Conservation (phyloP, 2,329 filamentous ascomycete genomes). For the Furcasterigmium sp. region DNA sequence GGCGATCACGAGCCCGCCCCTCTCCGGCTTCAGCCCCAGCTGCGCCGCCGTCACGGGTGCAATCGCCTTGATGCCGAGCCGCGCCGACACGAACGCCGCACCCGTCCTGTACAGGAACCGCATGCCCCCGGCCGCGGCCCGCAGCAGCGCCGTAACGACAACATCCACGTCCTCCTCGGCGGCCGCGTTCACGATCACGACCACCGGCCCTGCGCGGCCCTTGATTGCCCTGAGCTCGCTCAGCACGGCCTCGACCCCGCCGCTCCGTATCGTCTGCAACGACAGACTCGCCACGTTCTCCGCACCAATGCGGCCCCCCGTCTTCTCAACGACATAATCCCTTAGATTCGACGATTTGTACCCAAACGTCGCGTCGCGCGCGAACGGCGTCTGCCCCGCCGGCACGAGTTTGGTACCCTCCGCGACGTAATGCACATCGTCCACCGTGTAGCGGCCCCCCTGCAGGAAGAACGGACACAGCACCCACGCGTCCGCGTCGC, state of each 20-base stretch:
- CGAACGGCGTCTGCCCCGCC: conserved; percentile 47
- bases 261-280: conserved; percentile 39
- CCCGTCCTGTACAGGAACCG: conserved; percentile 31
- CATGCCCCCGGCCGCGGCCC: conserved; percentile 21
- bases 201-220: conserved; percentile 13
- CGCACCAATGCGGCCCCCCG: conserved; percentile 29
- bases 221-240: conserved; percentile 30
- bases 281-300: conserved; percentile 37
- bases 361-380: conserved; percentile 51
- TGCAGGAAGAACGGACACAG: conserved; percentile 55
- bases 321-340: conserved; percentile 50
- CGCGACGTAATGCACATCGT: conserved; percentile 52
- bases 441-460: conserved; percentile 50
- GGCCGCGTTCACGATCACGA: conserved; percentile 47
- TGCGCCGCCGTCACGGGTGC: conserved; percentile 40
- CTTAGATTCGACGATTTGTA: conserved; percentile 46
- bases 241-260: conserved; percentile 35
- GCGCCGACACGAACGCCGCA: conserved; percentile 35
- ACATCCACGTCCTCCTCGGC: conserved; percentile 49
- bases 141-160: conserved; percentile 41
- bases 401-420: conserved; percentile 37
- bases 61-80: conserved; percentile 47
- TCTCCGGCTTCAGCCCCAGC: conserved; percentile 24
- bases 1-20: conserved; percentile 47
- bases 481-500: conserved; percentile 44